Evolutionary conservation across 305 asterid species (phyloP).

Genomic region (Solanum chacoense): DNA sequence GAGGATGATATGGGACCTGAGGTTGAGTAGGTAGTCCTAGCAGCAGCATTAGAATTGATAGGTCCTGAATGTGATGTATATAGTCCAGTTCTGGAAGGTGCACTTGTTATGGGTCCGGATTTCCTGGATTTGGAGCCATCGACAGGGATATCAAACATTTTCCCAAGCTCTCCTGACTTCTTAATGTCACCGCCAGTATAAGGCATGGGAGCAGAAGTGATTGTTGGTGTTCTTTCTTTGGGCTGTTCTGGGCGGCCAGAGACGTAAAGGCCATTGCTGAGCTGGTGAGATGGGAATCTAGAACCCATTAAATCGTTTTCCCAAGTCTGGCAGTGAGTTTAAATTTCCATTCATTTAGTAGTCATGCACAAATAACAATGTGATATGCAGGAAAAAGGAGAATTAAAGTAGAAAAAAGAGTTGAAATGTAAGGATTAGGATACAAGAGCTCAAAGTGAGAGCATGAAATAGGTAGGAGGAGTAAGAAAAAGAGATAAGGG

Average conservation of each 20-base stretch:
- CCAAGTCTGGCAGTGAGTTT: conserved; percentile 1
- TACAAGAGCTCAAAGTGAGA: background rate
- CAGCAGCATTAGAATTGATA: conserved; percentile 43
- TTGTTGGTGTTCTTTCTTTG: conserved; percentile 65
- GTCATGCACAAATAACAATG: background rate
- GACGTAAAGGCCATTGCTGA: conserved; percentile 88
- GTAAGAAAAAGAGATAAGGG: background rate
- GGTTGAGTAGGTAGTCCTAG: conserved; percentile 59
- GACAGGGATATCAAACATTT: conserved; percentile 81
- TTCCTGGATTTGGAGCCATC: conserved; percentile 76
- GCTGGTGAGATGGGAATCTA: conserved; percentile 95
- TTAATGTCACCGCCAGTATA: conserved; percentile 95
- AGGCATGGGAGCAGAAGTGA: conserved; percentile 88
- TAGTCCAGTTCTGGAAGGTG: conserved; percentile 52
- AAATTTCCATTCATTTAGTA: background rate
- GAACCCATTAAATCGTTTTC: conserved; percentile 63
- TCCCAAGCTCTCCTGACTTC: conserved; percentile 92
- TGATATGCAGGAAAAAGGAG: background rate
- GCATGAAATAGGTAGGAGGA: background rate
- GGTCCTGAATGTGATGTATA: conserved; percentile 79
- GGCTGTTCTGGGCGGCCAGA: conserved; percentile 97
- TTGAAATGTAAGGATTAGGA: background rate
- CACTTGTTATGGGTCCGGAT: conserved; percentile 63
- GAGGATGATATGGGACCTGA: conserved; percentile 64
- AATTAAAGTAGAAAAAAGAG: background rate